Conservation (phyloP, 768 basidiomycete species). For the Cyathus striatus region DNA sequence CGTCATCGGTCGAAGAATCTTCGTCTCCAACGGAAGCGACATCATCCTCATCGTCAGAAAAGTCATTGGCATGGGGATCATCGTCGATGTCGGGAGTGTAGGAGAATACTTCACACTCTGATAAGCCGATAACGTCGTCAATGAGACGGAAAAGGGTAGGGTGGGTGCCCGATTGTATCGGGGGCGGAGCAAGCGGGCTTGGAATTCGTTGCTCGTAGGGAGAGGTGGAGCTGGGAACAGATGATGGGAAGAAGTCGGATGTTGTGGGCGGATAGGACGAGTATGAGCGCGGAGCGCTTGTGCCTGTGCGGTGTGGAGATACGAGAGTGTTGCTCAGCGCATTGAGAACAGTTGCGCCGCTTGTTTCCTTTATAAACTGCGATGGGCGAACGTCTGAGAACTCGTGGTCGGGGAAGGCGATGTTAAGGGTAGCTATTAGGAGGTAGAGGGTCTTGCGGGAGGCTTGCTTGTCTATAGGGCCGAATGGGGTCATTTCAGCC, state of each 20-base stretch:
- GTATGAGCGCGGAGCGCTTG: constrained; percentile 73
- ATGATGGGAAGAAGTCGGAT: constrained; percentile 72
- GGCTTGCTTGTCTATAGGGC: constrained; percentile 79
- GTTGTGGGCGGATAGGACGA: constrained; percentile 79
- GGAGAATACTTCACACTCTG: constrained; percentile 93
- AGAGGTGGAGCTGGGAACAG: constrained; percentile 66
- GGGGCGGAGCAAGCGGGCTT: constrained; percentile 68
- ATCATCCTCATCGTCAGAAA: constrained; percentile 77
- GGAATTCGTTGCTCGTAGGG: constrained; percentile 52
- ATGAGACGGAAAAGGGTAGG: constrained; percentile 84
- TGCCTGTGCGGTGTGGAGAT: constrained; percentile 63
- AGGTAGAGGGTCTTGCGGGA: constrained; percentile 92
- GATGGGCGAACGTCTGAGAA: constrained; percentile 90
- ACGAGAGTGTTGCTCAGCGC: constrained; percentile 80
- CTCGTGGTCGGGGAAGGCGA: constrained; percentile 96
- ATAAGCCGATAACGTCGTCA: constrained; percentile 84
- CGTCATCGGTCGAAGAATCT: constrained; percentile 66
- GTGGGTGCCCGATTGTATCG: constrained; percentile 78
- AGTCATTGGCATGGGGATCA: constrained; percentile 88
- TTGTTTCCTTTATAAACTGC: constrained; percentile 85
- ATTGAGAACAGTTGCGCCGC: constrained; percentile 74
- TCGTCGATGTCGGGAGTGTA: constrained; percentile 91
- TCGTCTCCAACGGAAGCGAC: constrained; percentile 61
- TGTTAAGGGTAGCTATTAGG: constrained; percentile 94
- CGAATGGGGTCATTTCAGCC: constrained; percentile 82